A percentile compares a stretch with the other conserved stretches of the same genome.
Conservation (phyloP, 495 filamentous ascomycete species). For the Tuber umbilicatum region DNA sequence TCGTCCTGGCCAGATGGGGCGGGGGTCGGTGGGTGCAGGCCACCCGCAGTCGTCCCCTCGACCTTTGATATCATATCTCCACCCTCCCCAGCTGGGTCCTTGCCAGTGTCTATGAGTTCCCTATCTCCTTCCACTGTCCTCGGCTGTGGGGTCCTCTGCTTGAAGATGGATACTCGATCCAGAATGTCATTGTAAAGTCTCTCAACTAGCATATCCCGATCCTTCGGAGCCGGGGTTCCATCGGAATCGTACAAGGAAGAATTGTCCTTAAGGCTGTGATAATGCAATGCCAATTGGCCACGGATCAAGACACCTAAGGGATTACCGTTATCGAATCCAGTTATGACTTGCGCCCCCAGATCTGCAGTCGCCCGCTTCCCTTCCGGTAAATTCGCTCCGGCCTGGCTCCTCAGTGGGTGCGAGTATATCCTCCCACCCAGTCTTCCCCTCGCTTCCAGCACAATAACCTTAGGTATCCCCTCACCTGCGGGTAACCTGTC, state of each 20-base stretch:
- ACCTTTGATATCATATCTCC: conserved; percentile 64
- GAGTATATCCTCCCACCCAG: conserved; percentile 96
- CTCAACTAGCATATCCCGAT: conserved; percentile 75
- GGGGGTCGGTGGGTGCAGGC: conserved; percentile 22
- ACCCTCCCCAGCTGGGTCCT: conserved; percentile 65
- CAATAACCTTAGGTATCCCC: conserved; percentile 63
- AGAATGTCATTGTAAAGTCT: conserved; percentile 89
- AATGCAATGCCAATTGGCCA: conserved; percentile 80
- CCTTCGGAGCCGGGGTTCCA: conserved; percentile 69
- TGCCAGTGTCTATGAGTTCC: conserved; percentile 72
- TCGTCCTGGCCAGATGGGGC: conserved; percentile 14
- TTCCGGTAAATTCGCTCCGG: conserved; percentile 49
- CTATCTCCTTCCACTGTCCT: conserved; percentile 77
- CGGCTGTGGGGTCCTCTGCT: conserved; percentile 61
- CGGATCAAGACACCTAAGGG: conserved; percentile 84
- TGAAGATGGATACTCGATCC: conserved; percentile 81
- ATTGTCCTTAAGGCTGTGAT: conserved; percentile 74
- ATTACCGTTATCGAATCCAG: conserved; percentile 92
- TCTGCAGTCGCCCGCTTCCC: conserved; percentile 71
- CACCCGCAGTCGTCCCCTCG: conserved; percentile 49
- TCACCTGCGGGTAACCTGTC: conserved; percentile 59
- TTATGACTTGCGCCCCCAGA: conserved; percentile 95
- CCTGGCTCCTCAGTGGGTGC: conserved; percentile 62
- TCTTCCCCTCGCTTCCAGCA: conserved; percentile 79
- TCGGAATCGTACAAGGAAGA: conserved; percentile 86